Base-by-base conservation (phyloP, 2,329 filamentous ascomycete genomes). In the Uncinocarpus reesii region DNA sequence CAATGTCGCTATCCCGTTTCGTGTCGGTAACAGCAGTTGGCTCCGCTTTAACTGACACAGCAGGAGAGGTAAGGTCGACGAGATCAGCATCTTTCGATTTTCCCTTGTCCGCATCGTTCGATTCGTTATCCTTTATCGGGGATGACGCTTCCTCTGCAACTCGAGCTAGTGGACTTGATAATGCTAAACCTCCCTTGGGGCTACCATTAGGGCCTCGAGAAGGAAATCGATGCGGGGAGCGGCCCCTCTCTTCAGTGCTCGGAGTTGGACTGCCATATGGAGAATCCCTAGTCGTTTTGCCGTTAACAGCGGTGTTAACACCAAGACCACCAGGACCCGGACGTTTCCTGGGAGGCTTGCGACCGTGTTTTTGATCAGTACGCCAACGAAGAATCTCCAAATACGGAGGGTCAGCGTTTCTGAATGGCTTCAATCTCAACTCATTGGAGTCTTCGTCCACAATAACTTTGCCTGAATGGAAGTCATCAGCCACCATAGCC, bases 331-430 rank as follows among this genome's bases (percentile, higher is more conserved):
- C 65, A 58, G 65, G 67, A n/a, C 45, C 45, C 26, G 60, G 62
- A 55, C 72, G 72, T 59, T 69, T 71, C 55, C 70, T 75, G 42
- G 72, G 72, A 28, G 64, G 65, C 56, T 72, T 73, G 48, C 79
- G 72, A 41, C 90, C 90, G 64, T 92, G 84, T 71, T 95, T 96
- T 65, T 96, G 90, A 64, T 98, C 92, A 69, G 84, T 82, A 62
- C 92, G 82, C 88, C 92, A 96, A 57, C 92, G 79, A 58, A 98
- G 72, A 61, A 98, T 95, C 62, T 94, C 90, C 62, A 98, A 81
- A 66, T 96, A 98, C 21, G 83, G 77, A 16, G 92, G 92, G 67
- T 96, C 90, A 47, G 95, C 86, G 47, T 86, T 86, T 73, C 86
- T 92, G 73, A 96, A 96, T 64, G 94, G 87, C 58, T 85, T 81